These are phyloP conservation scores for Gonapodya sp. DNA, from an alignment of 192 early-diverging fungal species.

Conservation along the genomic window DNA sequence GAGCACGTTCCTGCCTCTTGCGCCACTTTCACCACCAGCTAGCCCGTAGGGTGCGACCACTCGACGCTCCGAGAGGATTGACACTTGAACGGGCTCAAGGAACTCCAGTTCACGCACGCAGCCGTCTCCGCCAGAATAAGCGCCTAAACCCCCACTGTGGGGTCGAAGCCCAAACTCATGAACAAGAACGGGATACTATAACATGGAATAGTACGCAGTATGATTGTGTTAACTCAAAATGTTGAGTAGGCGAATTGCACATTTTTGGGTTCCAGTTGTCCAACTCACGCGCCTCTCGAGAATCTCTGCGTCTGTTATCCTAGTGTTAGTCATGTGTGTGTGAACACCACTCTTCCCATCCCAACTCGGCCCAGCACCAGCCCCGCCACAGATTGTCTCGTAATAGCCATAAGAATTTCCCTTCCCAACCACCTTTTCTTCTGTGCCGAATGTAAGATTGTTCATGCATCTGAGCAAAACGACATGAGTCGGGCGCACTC, in stretches of 20 bases:
- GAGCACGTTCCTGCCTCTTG: conserved; percentile 68
- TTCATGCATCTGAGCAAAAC: conserved; percentile 65
- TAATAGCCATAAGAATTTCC: conserved; percentile 82
- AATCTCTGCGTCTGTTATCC: conserved; percentile 96
- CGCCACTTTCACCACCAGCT: conserved; percentile 64
- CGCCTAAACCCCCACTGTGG: conserved; percentile 59
- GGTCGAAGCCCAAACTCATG: conserved; percentile 64
- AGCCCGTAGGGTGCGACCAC: conserved; percentile 84
- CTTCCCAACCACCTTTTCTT: conserved; percentile 34
- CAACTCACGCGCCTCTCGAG: conserved; percentile 55
- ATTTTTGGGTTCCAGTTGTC: background rate
- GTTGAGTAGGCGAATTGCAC: background rate
- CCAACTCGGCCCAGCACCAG: conserved; percentile 59
- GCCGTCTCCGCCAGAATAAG: conserved; percentile 75
- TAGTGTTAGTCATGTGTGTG: conserved; percentile 92
- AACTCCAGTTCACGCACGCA: conserved; percentile 93
- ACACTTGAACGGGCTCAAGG: conserved; percentile 71
- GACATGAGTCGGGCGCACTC: conserved; percentile 11
- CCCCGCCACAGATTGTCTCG: conserved; percentile 81
- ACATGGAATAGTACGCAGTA: too few relatives aligned
- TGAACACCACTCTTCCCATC: conserved; percentile 63
- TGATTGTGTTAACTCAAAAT: too few relatives aligned
- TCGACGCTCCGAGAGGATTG: conserved; percentile 84
- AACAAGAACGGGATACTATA: conserved; percentile 71
- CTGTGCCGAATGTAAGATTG: conserved; percentile 87